A percentile compares a stretch with the other conserved stretches of the same genome.
Evolutionary conservation across 257 asterid species (phyloP).

Genomic region (Solanum dulcamara): DNA sequence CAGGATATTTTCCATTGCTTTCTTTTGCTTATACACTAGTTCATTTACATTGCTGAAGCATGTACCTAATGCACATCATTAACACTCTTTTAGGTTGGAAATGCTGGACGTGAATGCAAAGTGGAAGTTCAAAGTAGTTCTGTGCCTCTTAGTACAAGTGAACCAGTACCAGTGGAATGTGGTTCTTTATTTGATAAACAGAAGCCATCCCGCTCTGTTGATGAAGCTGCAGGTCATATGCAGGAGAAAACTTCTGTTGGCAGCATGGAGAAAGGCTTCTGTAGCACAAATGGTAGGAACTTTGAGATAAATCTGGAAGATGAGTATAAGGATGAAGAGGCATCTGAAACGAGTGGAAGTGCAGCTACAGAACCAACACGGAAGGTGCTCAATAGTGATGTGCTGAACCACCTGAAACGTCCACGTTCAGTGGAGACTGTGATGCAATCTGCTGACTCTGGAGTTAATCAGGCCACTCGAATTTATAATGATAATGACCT

Average conservation of each 20-base stretch:
- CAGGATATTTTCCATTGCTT: not conserved
- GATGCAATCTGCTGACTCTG: constrained; percentile 1
- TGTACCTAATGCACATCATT: not conserved
- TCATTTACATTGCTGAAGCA: not conserved
- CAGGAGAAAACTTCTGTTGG: constrained; percentile 14
- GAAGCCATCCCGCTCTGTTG: constrained; percentile 9
- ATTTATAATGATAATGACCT: constrained; percentile 7
- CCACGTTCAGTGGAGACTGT: constrained; percentile 2
- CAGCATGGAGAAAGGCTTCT: not conserved
- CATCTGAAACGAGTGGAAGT: not conserved
- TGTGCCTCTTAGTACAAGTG: constrained; percentile 18
- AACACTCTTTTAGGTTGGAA: constrained; percentile 30
- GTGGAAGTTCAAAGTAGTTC: constrained; percentile 1
- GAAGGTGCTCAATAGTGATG: constrained; percentile 1
- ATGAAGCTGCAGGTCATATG: constrained; percentile 10
- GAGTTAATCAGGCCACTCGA: constrained; percentile 7
- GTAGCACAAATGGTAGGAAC: not conserved
- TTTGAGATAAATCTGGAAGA: not conserved
- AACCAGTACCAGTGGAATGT: constrained; percentile 10
- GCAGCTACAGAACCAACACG: not conserved
- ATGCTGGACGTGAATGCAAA: constrained; percentile 13
- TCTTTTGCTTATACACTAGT: not conserved
- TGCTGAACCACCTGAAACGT: constrained; percentile 17
- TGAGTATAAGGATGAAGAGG: not conserved
- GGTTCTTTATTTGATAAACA: constrained; percentile 19